Evolutionary conservation across 768 basidiomycete species (phyloP).

Genomic region (Lactarius indigo): DNA sequence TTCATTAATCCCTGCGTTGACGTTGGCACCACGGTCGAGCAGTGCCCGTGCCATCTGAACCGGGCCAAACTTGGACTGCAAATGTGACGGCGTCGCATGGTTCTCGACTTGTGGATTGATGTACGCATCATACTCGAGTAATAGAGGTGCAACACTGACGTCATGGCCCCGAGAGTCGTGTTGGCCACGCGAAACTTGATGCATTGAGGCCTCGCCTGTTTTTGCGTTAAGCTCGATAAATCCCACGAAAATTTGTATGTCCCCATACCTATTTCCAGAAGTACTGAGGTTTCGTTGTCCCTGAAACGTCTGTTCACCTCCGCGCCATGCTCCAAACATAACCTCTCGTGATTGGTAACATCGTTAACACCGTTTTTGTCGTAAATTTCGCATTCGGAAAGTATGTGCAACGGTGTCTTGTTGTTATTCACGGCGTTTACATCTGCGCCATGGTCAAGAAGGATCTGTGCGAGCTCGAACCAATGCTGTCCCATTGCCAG

Average conservation of each 20-base stretch:
- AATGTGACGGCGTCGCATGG: not conserved
- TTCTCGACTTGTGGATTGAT: not conserved
- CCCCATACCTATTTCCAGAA: not conserved
- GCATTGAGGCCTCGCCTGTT: not conserved
- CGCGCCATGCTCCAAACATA: no score
- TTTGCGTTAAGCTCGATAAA: not conserved
- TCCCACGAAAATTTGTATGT: not conserved
- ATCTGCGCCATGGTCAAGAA: no score
- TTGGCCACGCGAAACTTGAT: not conserved
- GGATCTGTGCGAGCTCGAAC: no score
- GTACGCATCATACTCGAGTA: not conserved
- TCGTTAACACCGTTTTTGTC: no score
- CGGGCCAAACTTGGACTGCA: not conserved
- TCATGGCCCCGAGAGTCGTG: no score
- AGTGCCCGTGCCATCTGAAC: not conserved
- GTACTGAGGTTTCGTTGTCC: no score
- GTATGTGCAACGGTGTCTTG: no score
- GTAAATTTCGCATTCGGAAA: no score
- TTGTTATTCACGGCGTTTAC: no score
- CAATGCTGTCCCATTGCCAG: no score
- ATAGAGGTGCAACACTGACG: not conserved
- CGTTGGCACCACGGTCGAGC: not conserved
- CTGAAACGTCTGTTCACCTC: no score
- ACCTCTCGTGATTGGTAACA: no score
- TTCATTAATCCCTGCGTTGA: not conserved